Percentiles rank a stretch among this genome's conserved stretches.
Evolutionary conservation across 2,329 filamentous ascomycete species (phyloP).

Genomic region (Hysterium pulicare): DNA sequence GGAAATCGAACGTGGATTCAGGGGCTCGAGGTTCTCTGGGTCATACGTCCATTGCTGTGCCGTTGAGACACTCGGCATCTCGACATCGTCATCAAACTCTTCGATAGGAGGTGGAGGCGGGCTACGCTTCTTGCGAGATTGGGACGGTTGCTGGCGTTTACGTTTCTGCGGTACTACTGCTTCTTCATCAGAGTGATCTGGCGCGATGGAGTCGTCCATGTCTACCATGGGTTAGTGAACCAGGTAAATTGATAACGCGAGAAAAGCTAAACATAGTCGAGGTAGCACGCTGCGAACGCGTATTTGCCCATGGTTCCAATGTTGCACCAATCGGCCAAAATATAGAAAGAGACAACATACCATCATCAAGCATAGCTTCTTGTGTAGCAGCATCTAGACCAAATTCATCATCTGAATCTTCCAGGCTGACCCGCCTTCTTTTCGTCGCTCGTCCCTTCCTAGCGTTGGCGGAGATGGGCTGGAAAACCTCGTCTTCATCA

Average conservation of each 20-base stretch:
- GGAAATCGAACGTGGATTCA: constrained; percentile 44
- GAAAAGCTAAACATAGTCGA: no score
- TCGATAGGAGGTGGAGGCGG: constrained; percentile 47
- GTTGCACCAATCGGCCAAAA: neutral
- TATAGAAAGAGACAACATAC: constrained; percentile 32
- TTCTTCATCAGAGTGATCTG: constrained; percentile 78
- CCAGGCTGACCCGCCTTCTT: constrained; percentile 60
- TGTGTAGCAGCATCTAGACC: constrained; percentile 56
- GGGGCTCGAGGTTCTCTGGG: constrained; percentile 54
- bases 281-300: no score
- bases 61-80: constrained; percentile 61
- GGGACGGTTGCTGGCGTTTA: constrained; percentile 60
- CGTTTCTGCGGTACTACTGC: constrained; percentile 64
- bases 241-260: no score
- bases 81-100: constrained; percentile 53
- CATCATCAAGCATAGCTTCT: constrained; percentile 55
- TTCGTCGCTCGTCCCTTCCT: constrained; percentile 50
- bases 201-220: constrained; percentile 82
- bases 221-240: no score
- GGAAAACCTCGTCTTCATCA: constrained; percentile 71
- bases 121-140: constrained; percentile 56
- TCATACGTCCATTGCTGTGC: constrained; percentile 80
- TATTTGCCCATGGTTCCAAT: neutral
- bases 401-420: constrained; percentile 66
- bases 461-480: constrained; percentile 47